These are phyloP conservation scores for Wickerhamomyces alni DNA, from an alignment of 805 yeast species.

Conservation along the genomic window DNA sequence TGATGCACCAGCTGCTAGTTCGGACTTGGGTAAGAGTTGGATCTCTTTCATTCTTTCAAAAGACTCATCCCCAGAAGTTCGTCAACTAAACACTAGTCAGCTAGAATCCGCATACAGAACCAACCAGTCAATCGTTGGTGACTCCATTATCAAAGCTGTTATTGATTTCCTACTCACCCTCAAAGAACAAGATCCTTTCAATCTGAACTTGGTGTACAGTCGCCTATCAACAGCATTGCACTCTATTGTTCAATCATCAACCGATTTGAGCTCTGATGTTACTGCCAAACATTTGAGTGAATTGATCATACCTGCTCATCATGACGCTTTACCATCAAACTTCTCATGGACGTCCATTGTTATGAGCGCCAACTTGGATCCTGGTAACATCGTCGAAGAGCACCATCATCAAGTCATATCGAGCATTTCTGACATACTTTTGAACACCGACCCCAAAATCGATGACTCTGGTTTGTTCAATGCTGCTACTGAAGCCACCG, in stretches of 20 bases:
- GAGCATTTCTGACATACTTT: constrained; percentile 16
- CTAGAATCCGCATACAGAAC: constrained; percentile 27
- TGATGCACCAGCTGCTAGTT: constrained; percentile 14
- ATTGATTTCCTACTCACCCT: constrained; percentile 22
- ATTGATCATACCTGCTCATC: constrained; percentile 40
- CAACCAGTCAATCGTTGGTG: constrained; percentile 36
- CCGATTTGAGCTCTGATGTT: constrained; percentile 11
- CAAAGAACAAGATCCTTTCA: constrained; percentile 9
- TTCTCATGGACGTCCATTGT: constrained; percentile 75
- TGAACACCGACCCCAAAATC: constrained; percentile 9
- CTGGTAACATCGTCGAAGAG: constrained; percentile 46
- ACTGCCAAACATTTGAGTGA: constrained; percentile 31
- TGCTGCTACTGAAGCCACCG: constrained; percentile 45
- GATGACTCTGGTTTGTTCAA: constrained; percentile 36
- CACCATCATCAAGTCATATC: constrained; percentile 19
- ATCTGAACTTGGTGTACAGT: constrained; percentile 20
- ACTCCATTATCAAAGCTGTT: constrained; percentile 38
- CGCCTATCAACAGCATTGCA: constrained; percentile 32
- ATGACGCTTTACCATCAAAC: constrained; percentile 32
- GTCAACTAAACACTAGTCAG: constrained; percentile 11
- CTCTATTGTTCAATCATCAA: constrained; percentile 28
- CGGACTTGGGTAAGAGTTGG: constrained; percentile 36
- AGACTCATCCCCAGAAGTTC: constrained; percentile 11
- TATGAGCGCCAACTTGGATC: constrained; percentile 54
- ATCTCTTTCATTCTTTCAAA: constrained; percentile 41